phyloP scores from a whole-genome alignment of 1,139 yeast species.

The Geotrichum phurueaensis region DNA sequence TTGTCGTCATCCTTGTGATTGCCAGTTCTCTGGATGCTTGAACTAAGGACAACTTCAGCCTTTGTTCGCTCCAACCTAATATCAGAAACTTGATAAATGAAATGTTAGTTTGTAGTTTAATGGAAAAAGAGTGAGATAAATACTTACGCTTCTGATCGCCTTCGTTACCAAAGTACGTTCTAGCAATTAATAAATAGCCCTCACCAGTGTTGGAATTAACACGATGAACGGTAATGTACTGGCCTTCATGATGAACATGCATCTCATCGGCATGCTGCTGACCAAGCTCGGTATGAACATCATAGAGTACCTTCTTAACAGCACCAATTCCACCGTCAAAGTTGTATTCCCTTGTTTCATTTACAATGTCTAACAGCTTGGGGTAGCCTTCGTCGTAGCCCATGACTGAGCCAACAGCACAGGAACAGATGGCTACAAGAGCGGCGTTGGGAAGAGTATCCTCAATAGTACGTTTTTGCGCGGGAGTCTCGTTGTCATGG shows the following conservation, averaged over 20 bases:
- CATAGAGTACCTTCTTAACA: constrained; percentile 54
- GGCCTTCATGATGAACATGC: constrained; percentile 92
- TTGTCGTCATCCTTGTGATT: constrained; percentile 39
- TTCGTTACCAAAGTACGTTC: constrained; percentile 59
- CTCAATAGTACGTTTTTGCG: constrained; percentile 83
- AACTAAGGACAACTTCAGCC: constrained; percentile 54
- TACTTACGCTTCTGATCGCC: constrained; percentile 32
- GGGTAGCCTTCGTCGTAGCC: constrained; percentile 95
- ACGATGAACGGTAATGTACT: constrained; percentile 84
- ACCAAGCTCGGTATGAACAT: constrained; percentile 63
- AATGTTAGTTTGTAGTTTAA: constrained; percentile 29
- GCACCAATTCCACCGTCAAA: constrained; percentile 64
- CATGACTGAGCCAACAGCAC: constrained; percentile 90
- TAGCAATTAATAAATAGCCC: constrained; percentile 85
- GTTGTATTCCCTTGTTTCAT: constrained; percentile 62
- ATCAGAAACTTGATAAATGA: constrained; percentile 51
- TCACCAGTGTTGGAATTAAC: constrained; percentile 76
- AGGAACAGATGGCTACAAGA: constrained; percentile 83
- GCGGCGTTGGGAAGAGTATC: constrained; percentile 97
- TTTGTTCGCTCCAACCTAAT: constrained; percentile 59
- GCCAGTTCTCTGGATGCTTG: constrained; percentile 44
- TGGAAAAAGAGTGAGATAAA: background rate
- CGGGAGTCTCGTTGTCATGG: constrained; percentile 89
- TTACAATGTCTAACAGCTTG: constrained; percentile 69
- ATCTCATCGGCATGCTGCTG: constrained; percentile 73